Percentiles rank a stretch among this genome's conserved stretches.
Evolutionary conservation across 1,284 basidiomycete species (phyloP).

Genomic region (Farysia itapuensis): DNA sequence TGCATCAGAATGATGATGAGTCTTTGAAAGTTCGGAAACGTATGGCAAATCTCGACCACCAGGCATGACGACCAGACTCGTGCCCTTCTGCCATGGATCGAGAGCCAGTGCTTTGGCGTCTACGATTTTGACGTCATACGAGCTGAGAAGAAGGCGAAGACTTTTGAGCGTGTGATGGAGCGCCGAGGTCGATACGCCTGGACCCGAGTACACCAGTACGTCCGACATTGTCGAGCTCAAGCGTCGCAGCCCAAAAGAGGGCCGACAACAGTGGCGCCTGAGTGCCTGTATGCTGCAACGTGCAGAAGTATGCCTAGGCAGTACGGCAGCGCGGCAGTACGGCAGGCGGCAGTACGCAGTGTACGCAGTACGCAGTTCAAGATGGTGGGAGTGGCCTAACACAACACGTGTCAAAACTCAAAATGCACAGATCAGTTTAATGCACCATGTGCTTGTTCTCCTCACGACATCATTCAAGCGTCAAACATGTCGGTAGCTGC

Average conservation of each 20-base stretch:
- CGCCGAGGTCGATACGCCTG: constrained; percentile 50
- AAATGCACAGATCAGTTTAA: too few species aligned
- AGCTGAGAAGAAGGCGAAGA: constrained; percentile 29
- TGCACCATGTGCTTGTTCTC: too few species aligned
- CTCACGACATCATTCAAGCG: too few species aligned
- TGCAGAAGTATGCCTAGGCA: too few species aligned
- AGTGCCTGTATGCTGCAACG: too few species aligned
- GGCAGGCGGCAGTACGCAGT: too few species aligned
- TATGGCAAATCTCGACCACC: constrained; percentile 52
- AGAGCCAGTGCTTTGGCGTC: constrained; percentile 34
- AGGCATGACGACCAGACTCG: constrained; percentile 45
- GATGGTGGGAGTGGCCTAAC: too few species aligned
- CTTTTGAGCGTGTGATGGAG: constrained; percentile 47
- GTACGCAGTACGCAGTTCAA: too few species aligned
- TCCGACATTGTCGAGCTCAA: constrained; percentile 52
- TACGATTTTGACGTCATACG: constrained; percentile 50
- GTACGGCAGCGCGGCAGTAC: too few species aligned
- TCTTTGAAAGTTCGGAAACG: constrained; percentile 25
- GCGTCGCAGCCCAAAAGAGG: too few species aligned
- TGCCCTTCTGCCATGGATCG: constrained; percentile 44
- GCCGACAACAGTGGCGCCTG: too few species aligned
- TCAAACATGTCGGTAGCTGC: constrained; percentile 30
- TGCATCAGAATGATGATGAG: constrained; percentile 8
- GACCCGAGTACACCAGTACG: constrained; percentile 50
- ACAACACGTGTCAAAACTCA: too few species aligned